phyloP scores from a whole-genome alignment of 768 basidiomycete genomes.

The Trametes cubensis region DNA sequence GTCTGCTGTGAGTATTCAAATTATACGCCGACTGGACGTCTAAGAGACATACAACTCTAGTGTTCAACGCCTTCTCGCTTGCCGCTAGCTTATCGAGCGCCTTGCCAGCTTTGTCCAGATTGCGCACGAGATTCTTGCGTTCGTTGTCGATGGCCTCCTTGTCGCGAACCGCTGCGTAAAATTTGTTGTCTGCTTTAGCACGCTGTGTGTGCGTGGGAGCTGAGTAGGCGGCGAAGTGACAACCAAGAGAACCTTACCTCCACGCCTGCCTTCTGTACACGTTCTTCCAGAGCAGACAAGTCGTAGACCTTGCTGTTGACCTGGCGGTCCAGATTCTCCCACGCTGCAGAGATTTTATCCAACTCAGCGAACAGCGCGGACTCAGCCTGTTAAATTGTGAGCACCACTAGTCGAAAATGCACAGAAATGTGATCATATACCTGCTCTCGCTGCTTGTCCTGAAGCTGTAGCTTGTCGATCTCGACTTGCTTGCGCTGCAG shows the following conservation, averaged over 20 bases:
- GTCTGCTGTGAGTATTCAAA: background rate
- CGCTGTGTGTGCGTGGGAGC: constrained; percentile 52
- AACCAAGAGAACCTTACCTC: constrained; percentile 56
- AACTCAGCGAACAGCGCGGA: constrained; percentile 80
- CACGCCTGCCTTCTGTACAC: constrained; percentile 58
- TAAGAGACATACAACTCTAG: constrained; percentile 57
- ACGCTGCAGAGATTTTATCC: constrained; percentile 82
- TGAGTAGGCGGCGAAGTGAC: background rate
- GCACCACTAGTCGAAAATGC: background rate
- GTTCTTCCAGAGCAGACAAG: constrained; percentile 73
- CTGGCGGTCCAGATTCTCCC: constrained; percentile 82
- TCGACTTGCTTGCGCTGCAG: constrained; percentile 72
- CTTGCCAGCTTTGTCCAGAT: constrained; percentile 59
- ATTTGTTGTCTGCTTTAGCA: constrained; percentile 96
- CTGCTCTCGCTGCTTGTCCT: constrained; percentile 65
- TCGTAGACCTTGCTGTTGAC: constrained; percentile 86
- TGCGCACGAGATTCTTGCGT: constrained; percentile 62
- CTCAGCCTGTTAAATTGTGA: constrained; percentile 54
- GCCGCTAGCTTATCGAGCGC: constrained; percentile 69
- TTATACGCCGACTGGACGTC: background rate
- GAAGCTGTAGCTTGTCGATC: constrained; percentile 59
- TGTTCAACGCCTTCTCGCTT: constrained; percentile 58
- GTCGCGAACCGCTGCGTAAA: constrained; percentile 84
- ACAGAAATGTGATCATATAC: constrained; percentile 41
- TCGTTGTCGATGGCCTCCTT: constrained; percentile 83